These are phyloP conservation scores for Hysterangium stoloniferum DNA, from an alignment of 768 basidiomycete genomes.

Conservation along the genomic window DNA sequence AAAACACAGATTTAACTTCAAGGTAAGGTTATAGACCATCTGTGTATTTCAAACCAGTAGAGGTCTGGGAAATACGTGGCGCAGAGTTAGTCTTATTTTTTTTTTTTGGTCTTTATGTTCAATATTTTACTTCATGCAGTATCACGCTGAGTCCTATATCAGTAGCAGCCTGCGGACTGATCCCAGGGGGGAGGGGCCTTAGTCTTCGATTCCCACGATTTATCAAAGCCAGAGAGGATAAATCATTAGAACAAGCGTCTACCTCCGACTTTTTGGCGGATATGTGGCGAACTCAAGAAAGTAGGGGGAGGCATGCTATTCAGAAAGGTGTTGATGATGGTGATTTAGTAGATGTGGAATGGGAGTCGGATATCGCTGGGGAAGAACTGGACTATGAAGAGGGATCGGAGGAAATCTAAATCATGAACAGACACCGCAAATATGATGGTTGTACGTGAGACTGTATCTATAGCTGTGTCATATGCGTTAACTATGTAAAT, in stretches of 20 bases:
- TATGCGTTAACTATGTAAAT: background rate
- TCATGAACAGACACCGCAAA: too few relatives aligned
- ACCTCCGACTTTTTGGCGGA: slow-evolving; percentile 60
- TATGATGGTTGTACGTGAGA: too few relatives aligned
- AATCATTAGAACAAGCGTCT: slow-evolving; percentile 63
- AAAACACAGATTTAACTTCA: slow-evolving; percentile 8
- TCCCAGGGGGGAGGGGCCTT: slow-evolving; percentile 55
- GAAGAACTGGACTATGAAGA: slow-evolving; percentile 23
- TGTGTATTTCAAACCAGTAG: slow-evolving; percentile 61
- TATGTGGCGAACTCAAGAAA: slow-evolving; percentile 59
- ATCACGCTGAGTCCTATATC: slow-evolving; percentile 84
- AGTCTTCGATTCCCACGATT: slow-evolving; percentile 88
- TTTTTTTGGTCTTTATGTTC: background rate
- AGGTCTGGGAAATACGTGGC: slow-evolving; percentile 87
- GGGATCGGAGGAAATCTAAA: too few relatives aligned
- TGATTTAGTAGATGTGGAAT: slow-evolving; percentile 51
- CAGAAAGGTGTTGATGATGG: slow-evolving; percentile 46
- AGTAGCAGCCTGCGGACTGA: slow-evolving; percentile 60
- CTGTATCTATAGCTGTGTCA: background rate
- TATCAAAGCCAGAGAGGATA: slow-evolving; percentile 66
- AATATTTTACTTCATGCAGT: slow-evolving; percentile 29
- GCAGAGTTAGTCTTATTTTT: slow-evolving; percentile 44
- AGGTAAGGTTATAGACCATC: slow-evolving; percentile 52
- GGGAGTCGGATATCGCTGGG: slow-evolving; percentile 21
- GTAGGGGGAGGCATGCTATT: background rate